Evolutionary conservation across 2,329 filamentous ascomycete genomes (phyloP).

Genomic region (Cryphonectria nitschkei): DNA sequence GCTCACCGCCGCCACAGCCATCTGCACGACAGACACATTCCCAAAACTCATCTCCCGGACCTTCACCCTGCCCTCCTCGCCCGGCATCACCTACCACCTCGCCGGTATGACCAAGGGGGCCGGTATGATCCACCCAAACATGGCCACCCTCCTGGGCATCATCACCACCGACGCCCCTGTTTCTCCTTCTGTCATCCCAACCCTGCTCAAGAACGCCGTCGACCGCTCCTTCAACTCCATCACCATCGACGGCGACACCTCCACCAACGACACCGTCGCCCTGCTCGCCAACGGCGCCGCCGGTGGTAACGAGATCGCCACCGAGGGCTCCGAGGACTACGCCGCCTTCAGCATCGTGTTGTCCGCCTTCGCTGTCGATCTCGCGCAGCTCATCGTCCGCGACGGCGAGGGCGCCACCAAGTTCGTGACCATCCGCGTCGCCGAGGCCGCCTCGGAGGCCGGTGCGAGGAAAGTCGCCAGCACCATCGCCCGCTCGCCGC

Average conservation of each 20-base stretch:
- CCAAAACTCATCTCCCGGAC: conserved; percentile 88
- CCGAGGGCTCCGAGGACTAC: conserved; percentile 63
- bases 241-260: conserved; percentile 95
- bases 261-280: conserved; percentile 94
- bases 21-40: conserved; percentile 98
- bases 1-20: conserved; percentile 84
- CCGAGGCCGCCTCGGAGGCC: conserved; percentile 68
- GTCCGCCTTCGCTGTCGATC: conserved; percentile 76
- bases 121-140: conserved; percentile 86
- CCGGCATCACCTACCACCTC: conserved; percentile 76
- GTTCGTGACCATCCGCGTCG: conserved; percentile 90
- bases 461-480: conserved; percentile 81
- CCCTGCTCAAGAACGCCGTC: conserved; percentile 73
- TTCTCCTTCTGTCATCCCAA: conserved; percentile 65
- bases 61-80: conserved; percentile 83
- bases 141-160: conserved; percentile 92
- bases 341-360: conserved; percentile 71
- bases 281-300: conserved; percentile 95
- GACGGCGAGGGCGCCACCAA: conserved; percentile 98
- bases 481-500: conserved; percentile 85
- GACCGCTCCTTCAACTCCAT: conserved; percentile 94
- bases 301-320: conserved; percentile 67
- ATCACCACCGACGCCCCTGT: conserved; percentile 91
- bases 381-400: conserved; percentile 91
- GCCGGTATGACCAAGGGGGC: conserved; percentile 97